A percentile compares a stretch with the other conserved stretches of the same genome.
Conservation (phyloP, 2,329 filamentous ascomycete species). For the Pseudocercospora fuligena region DNA sequence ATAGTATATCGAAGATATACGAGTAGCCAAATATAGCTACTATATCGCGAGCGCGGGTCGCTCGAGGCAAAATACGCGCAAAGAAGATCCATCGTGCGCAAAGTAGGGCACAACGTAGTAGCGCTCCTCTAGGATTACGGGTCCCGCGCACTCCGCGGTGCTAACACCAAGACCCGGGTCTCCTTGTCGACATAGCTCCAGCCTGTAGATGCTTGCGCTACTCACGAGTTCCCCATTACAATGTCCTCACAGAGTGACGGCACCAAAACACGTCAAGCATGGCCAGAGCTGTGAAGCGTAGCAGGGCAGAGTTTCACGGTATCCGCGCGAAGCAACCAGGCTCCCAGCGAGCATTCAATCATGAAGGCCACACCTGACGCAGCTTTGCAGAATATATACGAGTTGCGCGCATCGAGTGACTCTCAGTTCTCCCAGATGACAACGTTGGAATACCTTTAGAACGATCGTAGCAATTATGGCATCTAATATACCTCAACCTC, state of each 20-base stretch:
- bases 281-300: background rate
- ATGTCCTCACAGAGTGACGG: background rate
- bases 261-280: background rate
- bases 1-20: no score
- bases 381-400: background rate
- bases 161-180: background rate
- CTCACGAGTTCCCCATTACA: background rate
- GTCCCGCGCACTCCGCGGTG: background rate
- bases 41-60: no score
- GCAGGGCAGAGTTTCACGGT: background rate
- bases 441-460: background rate
- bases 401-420: background rate
- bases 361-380: background rate
- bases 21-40: no score
- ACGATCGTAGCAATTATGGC: background rate
- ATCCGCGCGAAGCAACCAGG: background rate
- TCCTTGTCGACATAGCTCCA: background rate
- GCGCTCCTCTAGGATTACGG: background rate
- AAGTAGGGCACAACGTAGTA: no score
- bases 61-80: no score
- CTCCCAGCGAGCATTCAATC: background rate
- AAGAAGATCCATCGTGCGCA: no score
- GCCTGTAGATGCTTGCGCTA: background rate
- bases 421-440: background rate
- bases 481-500: slow-evolving; percentile 62